Evolutionary conservation across 2,329 filamentous ascomycete genomes (phyloP), one percentile per base, ranked within the genome.

Genomic region (Fusarium pilosicola): DNA sequence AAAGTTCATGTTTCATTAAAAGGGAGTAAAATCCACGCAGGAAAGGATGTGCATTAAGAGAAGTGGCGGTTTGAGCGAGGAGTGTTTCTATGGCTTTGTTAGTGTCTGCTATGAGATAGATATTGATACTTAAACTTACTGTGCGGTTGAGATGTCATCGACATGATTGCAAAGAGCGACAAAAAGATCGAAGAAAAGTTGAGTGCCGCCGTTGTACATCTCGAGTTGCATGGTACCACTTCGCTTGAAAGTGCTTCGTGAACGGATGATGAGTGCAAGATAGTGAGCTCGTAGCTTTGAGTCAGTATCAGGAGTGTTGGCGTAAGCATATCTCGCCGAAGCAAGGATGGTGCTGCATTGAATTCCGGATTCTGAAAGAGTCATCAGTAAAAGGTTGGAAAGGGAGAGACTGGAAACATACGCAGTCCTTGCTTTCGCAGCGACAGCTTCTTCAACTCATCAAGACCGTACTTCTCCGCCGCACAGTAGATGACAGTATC

Each of bases 191-290:
- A 97, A 98, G 85, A 97, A 97, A 67, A 97, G 86, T 79, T 93
- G 89, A 2, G 87, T 93, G 61, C 94, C 94, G 34, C 95, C 95
- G 70, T 90, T 90, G 81, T 93, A 93, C 95, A 98, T 97, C 85
- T 97, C 95, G 76, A 94, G 90, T 84, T 97, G 95, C 95, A 97
- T 97, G 7, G 95, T 97, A 62, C 95, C 94, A 83, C 94, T 97
- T 62, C 94, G 89, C 87, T 97, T 97, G 84, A 98, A 97, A 5
- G 94, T 97, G 79, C 90, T 89, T 75, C 95, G 90, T 77, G 92
- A 94, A 74, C 95, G 91, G 80, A 97, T 97, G 83, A 97, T 97
- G 79, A 97, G 90, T 24, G 95, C 94, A 42, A 97, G 90, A 78
- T 97, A 98, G 83, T 97, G 95, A 30, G 94, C 94, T 67, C 95